Percentiles rank a stretch among this genome's conserved stretches.
Conservation (phyloP, 208 protist genomes). For the Trypanosoma scelopori region DNA sequence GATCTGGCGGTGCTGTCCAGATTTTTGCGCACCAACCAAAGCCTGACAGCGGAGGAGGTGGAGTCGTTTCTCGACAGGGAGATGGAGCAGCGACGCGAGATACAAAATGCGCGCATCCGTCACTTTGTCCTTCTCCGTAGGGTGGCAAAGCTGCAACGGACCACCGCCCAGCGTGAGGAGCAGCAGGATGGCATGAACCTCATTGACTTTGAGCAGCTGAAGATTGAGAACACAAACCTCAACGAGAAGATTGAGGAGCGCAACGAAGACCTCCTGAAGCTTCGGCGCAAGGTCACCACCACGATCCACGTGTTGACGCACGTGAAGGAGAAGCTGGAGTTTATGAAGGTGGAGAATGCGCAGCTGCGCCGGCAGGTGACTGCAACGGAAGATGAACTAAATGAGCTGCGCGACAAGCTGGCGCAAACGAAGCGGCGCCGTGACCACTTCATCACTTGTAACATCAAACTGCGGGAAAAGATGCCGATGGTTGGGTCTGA, state of each 20-base stretch:
- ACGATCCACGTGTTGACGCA: conserved; percentile 98
- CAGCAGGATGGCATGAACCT: conserved; percentile 93
- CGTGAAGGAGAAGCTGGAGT: conserved; percentile 98
- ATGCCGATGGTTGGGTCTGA: conserved; percentile 93
- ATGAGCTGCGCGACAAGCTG: conserved; percentile 83
- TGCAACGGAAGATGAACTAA: conserved; percentile 90
- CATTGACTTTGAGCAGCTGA: conserved; percentile 99
- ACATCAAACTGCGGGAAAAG: conserved; percentile 88
- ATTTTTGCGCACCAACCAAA: conserved; percentile 76
- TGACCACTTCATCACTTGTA: conserved; percentile 85
- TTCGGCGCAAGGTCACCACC: conserved; percentile 93
- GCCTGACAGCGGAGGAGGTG: conserved; percentile 69
- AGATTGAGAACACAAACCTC: conserved; percentile 98
- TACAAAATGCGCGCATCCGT: conserved; percentile 84
- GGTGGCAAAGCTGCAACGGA: conserved; percentile 61
- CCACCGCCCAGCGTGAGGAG: conserved; percentile 45
- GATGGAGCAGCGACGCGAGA: conserved; percentile 60
- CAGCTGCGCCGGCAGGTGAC: conserved; percentile 85
- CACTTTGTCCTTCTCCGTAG: conserved; percentile 91
- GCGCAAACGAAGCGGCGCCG: conserved; percentile 90
- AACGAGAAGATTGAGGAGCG: conserved; percentile 99
- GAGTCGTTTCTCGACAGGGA: conserved; percentile 78
- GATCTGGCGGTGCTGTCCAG: conserved; percentile 44
- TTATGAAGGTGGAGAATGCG: conserved; percentile 92
- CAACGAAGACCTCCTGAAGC: conserved; percentile 96